Percentiles rank a stretch among this genome's conserved stretches.
These are phyloP conservation scores for Monilinia fructigena DNA, from an alignment of 2,329 filamentous ascomycete genomes.

Conservation along the genomic window DNA sequence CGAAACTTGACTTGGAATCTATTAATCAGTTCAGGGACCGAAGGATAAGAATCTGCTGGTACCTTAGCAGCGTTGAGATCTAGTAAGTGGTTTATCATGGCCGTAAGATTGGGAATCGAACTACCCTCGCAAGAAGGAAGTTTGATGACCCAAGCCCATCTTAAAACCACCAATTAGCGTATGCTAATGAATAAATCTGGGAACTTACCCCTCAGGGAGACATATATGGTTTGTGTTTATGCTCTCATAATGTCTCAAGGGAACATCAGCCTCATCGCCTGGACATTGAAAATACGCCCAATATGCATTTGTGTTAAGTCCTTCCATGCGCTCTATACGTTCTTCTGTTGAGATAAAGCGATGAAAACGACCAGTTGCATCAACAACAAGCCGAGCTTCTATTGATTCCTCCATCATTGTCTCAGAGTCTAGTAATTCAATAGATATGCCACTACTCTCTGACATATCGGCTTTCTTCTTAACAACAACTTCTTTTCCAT, in stretches of 20 bases:
- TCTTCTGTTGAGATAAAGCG: constrained; percentile 31
- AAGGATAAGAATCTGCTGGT: constrained; percentile 31
- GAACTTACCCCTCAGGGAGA: constrained; percentile 33
- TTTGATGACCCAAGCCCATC: constrained; percentile 37
- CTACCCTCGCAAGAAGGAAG: constrained; percentile 36
- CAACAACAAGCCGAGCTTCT: constrained; percentile 29
- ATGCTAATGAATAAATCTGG: neutral
- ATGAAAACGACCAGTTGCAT: constrained; percentile 34
- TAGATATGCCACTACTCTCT: neutral
- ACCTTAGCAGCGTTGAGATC: constrained; percentile 30
- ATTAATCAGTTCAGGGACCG: constrained; percentile 29
- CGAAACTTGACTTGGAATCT: constrained; percentile 34
- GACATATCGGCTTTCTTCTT: neutral
- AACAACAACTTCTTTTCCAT: constrained; percentile 29
- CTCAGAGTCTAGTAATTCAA: constrained; percentile 19
- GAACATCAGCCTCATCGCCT: constrained; percentile 33
- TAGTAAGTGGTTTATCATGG: constrained; percentile 36
- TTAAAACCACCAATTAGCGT: constrained; percentile 8
- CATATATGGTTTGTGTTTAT: constrained; percentile 38
- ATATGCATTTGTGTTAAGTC: constrained; percentile 31
- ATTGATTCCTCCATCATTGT: constrained; percentile 24
- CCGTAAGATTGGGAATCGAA: constrained; percentile 32
- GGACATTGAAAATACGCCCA: constrained; percentile 32
- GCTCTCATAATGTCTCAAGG: constrained; percentile 32
- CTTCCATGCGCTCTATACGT: constrained; percentile 29